Evolutionary conservation across 192 early-diverging fungal genomes (phyloP), one percentile per base, ranked within the genome.

Genomic region (Backusella sp.): DNA sequence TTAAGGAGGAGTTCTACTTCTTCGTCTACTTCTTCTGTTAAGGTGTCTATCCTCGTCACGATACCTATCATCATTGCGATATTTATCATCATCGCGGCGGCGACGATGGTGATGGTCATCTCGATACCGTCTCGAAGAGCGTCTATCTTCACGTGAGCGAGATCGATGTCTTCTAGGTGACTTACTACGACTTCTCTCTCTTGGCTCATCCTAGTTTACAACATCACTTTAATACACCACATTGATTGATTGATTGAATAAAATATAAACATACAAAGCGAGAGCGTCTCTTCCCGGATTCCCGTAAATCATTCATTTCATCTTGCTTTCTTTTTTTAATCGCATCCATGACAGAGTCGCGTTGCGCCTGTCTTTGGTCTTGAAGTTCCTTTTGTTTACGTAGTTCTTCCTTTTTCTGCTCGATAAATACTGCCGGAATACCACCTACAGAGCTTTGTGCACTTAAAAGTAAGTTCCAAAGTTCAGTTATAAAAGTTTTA

Each of bases 381-480:
- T 39, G 30, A 5, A 44, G 21, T 76, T 89, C 86, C 85, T 87
- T 85, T 67, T 85, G 79, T 12, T 74, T 66, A 35, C 86, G 78
- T 11, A 98, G 80, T 80, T 98, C 93, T 49, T 93, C 89, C 77
- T 96, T 96, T 80, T 97, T 96, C 37, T 89, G 80, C 49, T 95
- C 95, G 66, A 99, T 77, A 81, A 98, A 92, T 52, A 85, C 83
- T 62, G 90, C 84, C 0, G 98, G 98, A 74, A 99, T 95, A 1
- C 98, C 98, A 49, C 88, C 87, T 11, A 89, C 82, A 49, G 87
- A 88, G 21, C 86, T 85, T 76, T 98, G 96, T 3, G 98, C 98
- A 78, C 91, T 92, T n/a, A 98, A 76, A 9, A 98, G 83, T 14
- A 97, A 82, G n/a, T 85, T 85, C 98, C 98, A 99, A 14, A 99